Percentiles rank a stretch among this genome's conserved stretches.
These are phyloP conservation scores for Leishmania aethiopica DNA, from an alignment of 208 protist species.

Conservation along the genomic window DNA sequence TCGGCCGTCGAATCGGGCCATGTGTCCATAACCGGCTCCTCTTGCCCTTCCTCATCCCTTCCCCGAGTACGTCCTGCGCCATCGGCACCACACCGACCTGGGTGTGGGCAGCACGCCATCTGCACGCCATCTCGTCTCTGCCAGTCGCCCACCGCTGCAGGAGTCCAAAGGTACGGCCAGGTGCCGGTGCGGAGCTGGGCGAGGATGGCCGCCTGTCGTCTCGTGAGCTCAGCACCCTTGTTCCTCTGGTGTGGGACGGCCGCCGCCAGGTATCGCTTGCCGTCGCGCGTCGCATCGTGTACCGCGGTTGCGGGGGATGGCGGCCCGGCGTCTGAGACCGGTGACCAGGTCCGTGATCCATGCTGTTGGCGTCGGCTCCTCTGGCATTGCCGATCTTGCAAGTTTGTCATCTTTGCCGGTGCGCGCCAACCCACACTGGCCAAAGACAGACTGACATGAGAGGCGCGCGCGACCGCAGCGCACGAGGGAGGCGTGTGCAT, in stretches of 20 bases:
- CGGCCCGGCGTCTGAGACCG: not conserved
- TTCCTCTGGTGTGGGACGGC: not conserved
- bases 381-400: not conserved
- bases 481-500: not conserved
- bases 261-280: not conserved
- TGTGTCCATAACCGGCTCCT: no score
- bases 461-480: not conserved
- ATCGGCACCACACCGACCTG: no score
- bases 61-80: no score
- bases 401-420: no score
- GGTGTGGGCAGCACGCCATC: no score
- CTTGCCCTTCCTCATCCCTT: no score
- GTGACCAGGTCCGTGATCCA: not conserved
- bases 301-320: not conserved
- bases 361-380: not conserved
- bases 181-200: no score
- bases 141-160: no score
- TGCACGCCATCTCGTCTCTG: no score
- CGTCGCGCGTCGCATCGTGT: not conserved
- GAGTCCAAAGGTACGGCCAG: no score
- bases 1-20: no score
- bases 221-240: not conserved
- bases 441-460: not conserved
- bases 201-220: no score
- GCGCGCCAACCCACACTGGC: not conserved